Percentiles rank a stretch among this genome's conserved stretches.
Conservation (phyloP, 83 land plant genomes). For the Picea abies region DNA sequence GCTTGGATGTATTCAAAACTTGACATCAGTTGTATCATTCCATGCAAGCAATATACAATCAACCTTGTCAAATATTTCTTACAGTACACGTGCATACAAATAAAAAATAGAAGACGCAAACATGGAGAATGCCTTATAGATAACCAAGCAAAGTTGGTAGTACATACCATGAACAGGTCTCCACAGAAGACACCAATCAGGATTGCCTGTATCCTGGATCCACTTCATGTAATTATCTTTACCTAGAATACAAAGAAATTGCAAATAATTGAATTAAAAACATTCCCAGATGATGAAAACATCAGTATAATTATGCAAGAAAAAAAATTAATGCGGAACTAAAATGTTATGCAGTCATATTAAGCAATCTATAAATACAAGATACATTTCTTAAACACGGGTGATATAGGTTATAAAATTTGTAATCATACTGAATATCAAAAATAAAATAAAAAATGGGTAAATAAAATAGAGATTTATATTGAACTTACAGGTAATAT, state of each 20-base stretch:
- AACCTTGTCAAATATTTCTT: background rate
- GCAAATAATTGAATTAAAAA: too few species aligned
- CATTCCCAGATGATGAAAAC: too few species aligned
- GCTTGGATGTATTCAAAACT: background rate
- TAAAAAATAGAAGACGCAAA: background rate
- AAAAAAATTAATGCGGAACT: too few species aligned
- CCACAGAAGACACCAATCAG: constrained; percentile 13
- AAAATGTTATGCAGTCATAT: too few species aligned
- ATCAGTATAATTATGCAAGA: too few species aligned
- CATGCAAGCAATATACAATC: background rate
- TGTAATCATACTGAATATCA: too few species aligned
- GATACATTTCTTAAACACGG: too few species aligned
- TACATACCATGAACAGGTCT: constrained; percentile 9
- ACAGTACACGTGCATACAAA: background rate
- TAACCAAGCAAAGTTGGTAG: background rate
- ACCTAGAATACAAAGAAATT: background rate
- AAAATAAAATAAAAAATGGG: too few species aligned
- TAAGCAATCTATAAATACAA: too few species aligned
- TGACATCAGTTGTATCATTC: background rate
- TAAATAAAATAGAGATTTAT: too few species aligned
- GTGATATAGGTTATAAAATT: too few species aligned
- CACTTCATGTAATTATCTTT: constrained; percentile 14
- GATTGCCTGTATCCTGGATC: constrained; percentile 20
- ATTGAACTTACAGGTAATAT: too few species aligned
- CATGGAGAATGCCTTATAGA: background rate